Base-by-base conservation (phyloP, 306 rosid genomes). In the Prunus armeniaca region DNA sequence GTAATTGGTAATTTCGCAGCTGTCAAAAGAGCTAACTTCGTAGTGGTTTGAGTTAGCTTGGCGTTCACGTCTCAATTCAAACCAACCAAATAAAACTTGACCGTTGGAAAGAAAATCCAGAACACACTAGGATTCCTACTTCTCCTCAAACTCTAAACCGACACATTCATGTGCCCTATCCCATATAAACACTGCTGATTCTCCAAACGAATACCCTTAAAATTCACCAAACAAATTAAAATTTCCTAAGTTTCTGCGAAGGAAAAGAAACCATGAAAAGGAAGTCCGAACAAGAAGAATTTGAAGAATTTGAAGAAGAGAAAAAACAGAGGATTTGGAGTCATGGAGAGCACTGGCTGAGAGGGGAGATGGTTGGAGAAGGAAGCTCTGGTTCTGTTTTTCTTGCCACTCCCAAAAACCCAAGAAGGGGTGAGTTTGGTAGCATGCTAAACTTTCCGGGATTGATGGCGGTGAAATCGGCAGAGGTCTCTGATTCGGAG, bases 351-450 rank as follows among this genome's bases (percentile, higher is more conserved):
- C 41, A 34, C 41, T 34, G 83, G 83, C 0, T 28, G 19, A 57
- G 78, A 66, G 65, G 74, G 0, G 17, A 22, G 66, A 20, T 73
- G 63, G 72, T 82, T 19, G 82, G 85, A 5, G 73, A 73, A 73
- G 85, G 85, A 77, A 54, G 73, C 15, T 82, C 65, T 24, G 85
- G 79, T 8, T 82, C 85, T 1, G 85, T 82, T 12, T 82, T 72
- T 71, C 49, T 77, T 24, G 85, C 85, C 25, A 47, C 67, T 73
- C 38, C 56, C 38, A 77, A 73, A 55, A 79, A 25, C 60, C 62
- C 67, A 14, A 41, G 22, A 20, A 38, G 72, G 14, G 11, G 49
- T 65, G 25, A 27, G 60, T 82, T 67, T 38, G 22, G 43, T 38
- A 38, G 43, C 43, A 38, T 38, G 43, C 43, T 38, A 38, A 38